A percentile compares a stretch with the other conserved stretches of the same genome.
phyloP scores from a whole-genome alignment of 495 filamentous ascomycete genomes.

The Neurospora sp. region DNA sequence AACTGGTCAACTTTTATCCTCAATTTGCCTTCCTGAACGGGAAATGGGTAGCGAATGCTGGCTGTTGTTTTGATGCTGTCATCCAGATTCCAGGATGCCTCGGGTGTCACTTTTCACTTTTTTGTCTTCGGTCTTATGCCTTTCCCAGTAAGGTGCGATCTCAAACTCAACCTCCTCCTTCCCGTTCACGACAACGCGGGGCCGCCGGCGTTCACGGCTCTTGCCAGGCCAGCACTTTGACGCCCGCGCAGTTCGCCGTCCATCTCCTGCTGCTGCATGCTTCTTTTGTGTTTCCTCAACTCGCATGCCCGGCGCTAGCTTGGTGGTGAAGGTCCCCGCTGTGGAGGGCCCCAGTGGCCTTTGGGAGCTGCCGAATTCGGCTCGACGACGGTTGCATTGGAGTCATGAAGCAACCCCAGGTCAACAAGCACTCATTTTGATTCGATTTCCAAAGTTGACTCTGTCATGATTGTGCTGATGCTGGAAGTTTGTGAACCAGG shows the following conservation, averaged over 20 bases:
- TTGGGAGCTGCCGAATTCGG: not conserved
- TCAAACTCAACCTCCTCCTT: not conserved
- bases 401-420: not conserved
- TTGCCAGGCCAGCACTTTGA: not conserved
- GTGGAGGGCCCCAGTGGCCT: not conserved
- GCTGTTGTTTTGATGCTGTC: not conserved
- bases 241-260: not conserved
- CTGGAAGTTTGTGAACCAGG: not conserved
- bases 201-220: not conserved
- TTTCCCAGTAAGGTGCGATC: not conserved
- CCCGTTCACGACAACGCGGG: not conserved
- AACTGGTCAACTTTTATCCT: not conserved
- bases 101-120: not conserved
- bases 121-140: not conserved
- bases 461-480: not conserved
- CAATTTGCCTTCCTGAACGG: not conserved
- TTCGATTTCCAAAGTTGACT: not conserved
- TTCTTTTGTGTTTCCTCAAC: not conserved
- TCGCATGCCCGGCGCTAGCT: not conserved
- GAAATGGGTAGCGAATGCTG: not conserved
- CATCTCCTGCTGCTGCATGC: not conserved
- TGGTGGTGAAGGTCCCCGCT: not conserved
- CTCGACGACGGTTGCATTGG: not conserved
- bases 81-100: not conserved
- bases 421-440: not conserved